These are phyloP conservation scores for Pleurotus pulmonarius DNA, from an alignment of 768 basidiomycete genomes.

Conservation along the genomic window DNA sequence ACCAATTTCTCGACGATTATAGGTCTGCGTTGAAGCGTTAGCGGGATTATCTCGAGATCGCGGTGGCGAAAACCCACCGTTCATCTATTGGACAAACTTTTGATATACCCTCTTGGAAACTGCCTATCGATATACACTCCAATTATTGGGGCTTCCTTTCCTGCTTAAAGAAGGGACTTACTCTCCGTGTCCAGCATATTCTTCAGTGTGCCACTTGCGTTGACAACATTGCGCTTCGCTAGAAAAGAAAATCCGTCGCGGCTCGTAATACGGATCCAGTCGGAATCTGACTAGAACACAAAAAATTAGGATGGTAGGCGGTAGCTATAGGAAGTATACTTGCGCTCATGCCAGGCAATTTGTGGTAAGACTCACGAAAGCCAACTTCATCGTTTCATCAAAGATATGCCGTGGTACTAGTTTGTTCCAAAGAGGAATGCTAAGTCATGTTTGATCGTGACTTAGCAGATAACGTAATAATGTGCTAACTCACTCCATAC, in stretches of 20 bases:
- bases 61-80: slow-evolving; percentile 41
- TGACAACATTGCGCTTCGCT: slow-evolving; percentile 69
- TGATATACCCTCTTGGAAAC: slow-evolving; percentile 71
- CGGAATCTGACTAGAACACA: slow-evolving; percentile 24
- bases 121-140: slow-evolving; percentile 38
- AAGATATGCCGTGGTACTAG: too few species aligned
- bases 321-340: neutral
- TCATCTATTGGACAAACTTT: slow-evolving; percentile 68
- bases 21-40: neutral
- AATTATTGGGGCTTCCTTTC: neutral
- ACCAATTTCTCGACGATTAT: slow-evolving; percentile 79
- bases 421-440: neutral
- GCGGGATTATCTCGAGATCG: neutral
- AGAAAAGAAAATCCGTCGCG: slow-evolving; percentile 81
- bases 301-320: neutral
- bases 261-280: slow-evolving; percentile 77
- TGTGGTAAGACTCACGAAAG: neutral
- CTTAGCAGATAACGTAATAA: too few species aligned
- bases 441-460: neutral
- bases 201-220: slow-evolving; percentile 76
- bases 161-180: slow-evolving; percentile 24
- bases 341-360: neutral
- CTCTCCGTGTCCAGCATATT: slow-evolving; percentile 76
- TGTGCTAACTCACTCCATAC: too few species aligned
- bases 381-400: too few species aligned